Evolutionary conservation across 2,329 filamentous ascomycete genomes (phyloP), one percentile per base, ranked within the genome.

Genomic region (Fusarium sp.): DNA sequence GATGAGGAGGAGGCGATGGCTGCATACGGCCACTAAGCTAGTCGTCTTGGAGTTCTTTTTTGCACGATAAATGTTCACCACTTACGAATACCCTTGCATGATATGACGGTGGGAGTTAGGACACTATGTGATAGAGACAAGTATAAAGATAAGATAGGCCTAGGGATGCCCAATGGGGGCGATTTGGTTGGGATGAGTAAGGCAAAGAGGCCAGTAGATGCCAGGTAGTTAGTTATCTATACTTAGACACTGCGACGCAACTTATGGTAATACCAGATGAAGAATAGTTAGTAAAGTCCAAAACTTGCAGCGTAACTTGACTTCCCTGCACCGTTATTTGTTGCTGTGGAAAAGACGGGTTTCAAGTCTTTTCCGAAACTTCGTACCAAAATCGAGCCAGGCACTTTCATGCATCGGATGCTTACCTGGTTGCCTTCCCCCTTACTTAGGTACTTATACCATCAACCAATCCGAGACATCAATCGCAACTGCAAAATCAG

Each of bases 1-100:
- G 85, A 88, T 16, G 83, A 87, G 44, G 83, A 86, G 63, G 84
- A 84, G 68, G 82, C 79, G 16, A 79, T 84, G 78, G 81, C 83
- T 45, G 80, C 82, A 29, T 86, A 84, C 71, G 82, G 80, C 11
- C 84, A 78, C 78, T 72, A 61, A 75, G 46, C 34, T 9, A 18
- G 24, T 32, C 18, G 32, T 32, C 30, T 14, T 32, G 3, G n/a
- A 45, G 27, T 25, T 60, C 16, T 11, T 25, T 47, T 60, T 22
- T 42, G 34, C 48, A 56, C 40, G 51, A 48, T 37, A 44, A 71
- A 45, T 14, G 37, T 27, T 41, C 32, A 45, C 57, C 49, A 44
- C 59, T 55, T 53, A 44, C 57, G 29, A 40, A 32, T 59, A 62
- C 52, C 47, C 20, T 34, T 69, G 59, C 61, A 71, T 69, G 48